Evolutionary conservation across 495 filamentous ascomycete species (phyloP).

Genomic region (Aspergillus conjunctus): DNA sequence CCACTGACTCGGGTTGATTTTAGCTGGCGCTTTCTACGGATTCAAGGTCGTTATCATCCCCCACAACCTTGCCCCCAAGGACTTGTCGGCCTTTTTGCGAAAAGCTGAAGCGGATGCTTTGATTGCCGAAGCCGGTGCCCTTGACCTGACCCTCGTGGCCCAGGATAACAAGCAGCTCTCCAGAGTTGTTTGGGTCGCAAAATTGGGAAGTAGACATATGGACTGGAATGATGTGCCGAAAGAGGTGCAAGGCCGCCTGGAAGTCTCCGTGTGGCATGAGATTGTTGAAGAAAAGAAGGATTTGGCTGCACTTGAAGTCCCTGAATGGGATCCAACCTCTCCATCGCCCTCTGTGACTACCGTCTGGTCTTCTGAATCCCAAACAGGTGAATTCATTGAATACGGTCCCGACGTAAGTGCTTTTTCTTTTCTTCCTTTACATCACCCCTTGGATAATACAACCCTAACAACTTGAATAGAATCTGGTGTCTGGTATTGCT

Average conservation of each 20-base stretch:
- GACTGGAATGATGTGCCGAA: conserved; percentile 84
- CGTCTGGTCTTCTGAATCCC: conserved; percentile 60
- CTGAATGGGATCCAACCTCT: conserved; percentile 50
- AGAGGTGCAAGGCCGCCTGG: conserved; percentile 67
- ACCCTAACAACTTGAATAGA: conserved; percentile 44
- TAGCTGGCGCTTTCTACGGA: conserved; percentile 76
- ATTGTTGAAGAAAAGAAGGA: conserved; percentile 65
- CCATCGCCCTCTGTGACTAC: conserved; percentile 56
- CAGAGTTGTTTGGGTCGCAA: conserved; percentile 90
- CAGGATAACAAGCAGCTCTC: conserved; percentile 68
- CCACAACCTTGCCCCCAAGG: conserved; percentile 68
- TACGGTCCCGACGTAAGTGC: conserved; percentile 65
- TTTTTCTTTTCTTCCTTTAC: not conserved
- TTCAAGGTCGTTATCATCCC: conserved; percentile 82
- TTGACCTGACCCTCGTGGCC: conserved; percentile 75
- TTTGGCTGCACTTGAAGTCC: conserved; percentile 49
- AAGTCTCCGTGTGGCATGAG: conserved; percentile 86
- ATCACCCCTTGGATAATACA: not conserved
- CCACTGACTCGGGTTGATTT: conserved; percentile 21
- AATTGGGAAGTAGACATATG: conserved; percentile 87
- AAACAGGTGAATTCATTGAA: conserved; percentile 67
- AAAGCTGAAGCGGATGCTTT: conserved; percentile 74
- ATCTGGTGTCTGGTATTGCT: conserved; percentile 76
- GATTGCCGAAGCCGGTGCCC: conserved; percentile 81
- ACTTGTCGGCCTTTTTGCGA: conserved; percentile 68